Percentiles rank a stretch among this genome's conserved stretches.
Conservation (phyloP, 2,329 filamentous ascomycete species). For the Raffaelea arxii region DNA sequence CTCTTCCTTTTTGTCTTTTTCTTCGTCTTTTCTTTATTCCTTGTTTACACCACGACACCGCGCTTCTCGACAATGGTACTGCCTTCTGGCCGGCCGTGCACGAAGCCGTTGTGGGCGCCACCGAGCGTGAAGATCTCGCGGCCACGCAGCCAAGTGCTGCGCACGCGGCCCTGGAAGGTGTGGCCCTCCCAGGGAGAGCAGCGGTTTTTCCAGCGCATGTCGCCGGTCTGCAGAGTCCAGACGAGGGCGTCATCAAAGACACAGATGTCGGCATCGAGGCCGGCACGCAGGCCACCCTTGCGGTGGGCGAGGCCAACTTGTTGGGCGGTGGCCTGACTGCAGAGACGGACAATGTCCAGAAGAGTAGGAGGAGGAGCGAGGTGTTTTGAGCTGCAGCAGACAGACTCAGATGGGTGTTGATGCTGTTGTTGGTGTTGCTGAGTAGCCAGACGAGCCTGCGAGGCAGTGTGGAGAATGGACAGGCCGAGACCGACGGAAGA, state of each 20-base stretch:
- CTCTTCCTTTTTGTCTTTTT: not conserved
- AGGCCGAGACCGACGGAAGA: constrained; percentile 87
- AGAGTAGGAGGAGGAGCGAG: too few species aligned
- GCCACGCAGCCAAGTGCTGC: constrained; percentile 78
- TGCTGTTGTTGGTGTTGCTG: not conserved
- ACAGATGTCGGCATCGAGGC: constrained; percentile 83
- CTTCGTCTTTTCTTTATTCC: not conserved
- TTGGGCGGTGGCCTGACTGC: constrained; percentile 73
- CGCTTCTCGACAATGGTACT: constrained; percentile 35
- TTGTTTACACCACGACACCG: not conserved
- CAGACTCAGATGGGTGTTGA: too few species aligned
- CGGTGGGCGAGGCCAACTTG: constrained; percentile 76
- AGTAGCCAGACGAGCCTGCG: constrained; percentile 47
- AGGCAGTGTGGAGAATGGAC: constrained; percentile 78
- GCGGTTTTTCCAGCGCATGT: constrained; percentile 92
- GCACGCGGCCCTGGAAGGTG: constrained; percentile 65
- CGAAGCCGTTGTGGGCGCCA: constrained; percentile 40
- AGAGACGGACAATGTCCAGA: constrained; percentile 82
- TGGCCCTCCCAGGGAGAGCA: constrained; percentile 85
- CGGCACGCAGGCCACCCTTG: constrained; percentile 73
- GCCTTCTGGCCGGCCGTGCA: constrained; percentile 36
- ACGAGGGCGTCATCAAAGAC: constrained; percentile 79
- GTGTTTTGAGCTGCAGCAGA: too few species aligned
- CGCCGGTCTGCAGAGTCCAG: constrained; percentile 63
- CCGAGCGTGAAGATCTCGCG: constrained; percentile 62